A percentile compares a stretch with the other conserved stretches of the same genome.
These are phyloP conservation scores for Glycyrrhiza uralensis DNA, from an alignment of 306 rosid genomes.

Conservation along the genomic window DNA sequence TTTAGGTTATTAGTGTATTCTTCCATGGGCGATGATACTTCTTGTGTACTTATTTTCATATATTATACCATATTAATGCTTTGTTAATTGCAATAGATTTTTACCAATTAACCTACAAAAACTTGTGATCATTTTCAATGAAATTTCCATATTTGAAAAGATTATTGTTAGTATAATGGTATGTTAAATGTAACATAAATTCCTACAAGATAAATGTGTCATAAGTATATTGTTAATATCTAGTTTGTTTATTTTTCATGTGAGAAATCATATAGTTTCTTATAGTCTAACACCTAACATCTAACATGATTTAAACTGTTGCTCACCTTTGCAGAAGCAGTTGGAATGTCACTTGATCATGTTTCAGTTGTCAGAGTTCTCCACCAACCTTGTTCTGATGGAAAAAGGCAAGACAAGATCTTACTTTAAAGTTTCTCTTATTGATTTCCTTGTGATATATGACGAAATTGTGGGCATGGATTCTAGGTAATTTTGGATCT, in stretches of 20 bases:
- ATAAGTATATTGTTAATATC: not conserved
- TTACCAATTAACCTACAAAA: not conserved
- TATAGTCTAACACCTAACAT: not conserved
- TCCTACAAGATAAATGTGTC: not conserved
- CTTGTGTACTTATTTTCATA: slow-evolving; percentile 1
- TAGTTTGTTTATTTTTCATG: not conserved
- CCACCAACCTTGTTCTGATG: slow-evolving; percentile 68
- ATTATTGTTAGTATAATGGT: not conserved
- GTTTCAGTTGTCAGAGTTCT: slow-evolving; percentile 79
- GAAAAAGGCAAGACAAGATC: slow-evolving; percentile 68
- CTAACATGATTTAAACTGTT: slow-evolving; percentile 21
- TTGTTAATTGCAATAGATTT: slow-evolving; percentile 7
- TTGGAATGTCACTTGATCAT: slow-evolving; percentile 67
- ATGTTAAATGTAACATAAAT: slow-evolving; percentile 4
- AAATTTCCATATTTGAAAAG: not conserved
- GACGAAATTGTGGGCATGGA: slow-evolving; percentile 12
- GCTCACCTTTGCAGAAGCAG: slow-evolving; percentile 56
- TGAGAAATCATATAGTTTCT: slow-evolving; percentile 7
- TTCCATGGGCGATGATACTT: not conserved
- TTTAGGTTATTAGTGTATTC: not conserved
- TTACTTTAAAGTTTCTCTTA: slow-evolving; percentile 29
- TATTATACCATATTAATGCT: not conserved
- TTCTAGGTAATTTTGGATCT: slow-evolving; percentile 24
- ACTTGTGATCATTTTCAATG: slow-evolving; percentile 3
- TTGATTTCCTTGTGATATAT: slow-evolving; percentile 28